Base-by-base conservation (phyloP, 1,284 basidiomycete genomes). In the Cryptococcus sp. region DNA sequence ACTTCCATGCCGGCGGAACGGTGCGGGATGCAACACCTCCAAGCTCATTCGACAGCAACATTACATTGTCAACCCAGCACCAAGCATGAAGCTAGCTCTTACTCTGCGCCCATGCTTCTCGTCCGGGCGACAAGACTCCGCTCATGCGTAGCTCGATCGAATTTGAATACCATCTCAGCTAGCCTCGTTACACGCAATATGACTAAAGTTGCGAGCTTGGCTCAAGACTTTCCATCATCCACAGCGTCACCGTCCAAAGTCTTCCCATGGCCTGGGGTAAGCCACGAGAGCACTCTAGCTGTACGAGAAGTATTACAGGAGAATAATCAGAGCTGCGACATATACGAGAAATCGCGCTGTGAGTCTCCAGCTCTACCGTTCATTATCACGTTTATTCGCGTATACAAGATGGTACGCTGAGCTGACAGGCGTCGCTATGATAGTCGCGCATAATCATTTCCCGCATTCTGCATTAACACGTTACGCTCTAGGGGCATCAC, bases 401-500 rank as follows among this genome's bases (percentile, higher is more conserved):
- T 13, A 42, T 25, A 25, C 25, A 25, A 25, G 25, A 25, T 25
- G 6, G 6, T 25, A 25, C 25, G 25, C 35, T 48, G 25, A 6
- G 31, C 42, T 47, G 40, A 47, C 22, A 38, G 22, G 5, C 23
- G 16, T 20, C 27, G 1, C 27, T 22, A 19, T 13, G 10, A 19
- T 41, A 77, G 75, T 61, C 57, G 65, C 67, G 7, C 86, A 89
- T 68, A 88, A 88, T 68, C 87, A 88, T 72, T 77, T 87, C n/a
- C 38, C 56, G 3, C 66, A 75, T 59, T 69, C 66, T 16, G 49
- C 86, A 0, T 75, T 88, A 0, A 85, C 62, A 83, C 86, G 71
- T 53, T 88, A 88, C 65, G 84, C 88, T 59, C 74, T 88, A 20
- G 87, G 87, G 1, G 86, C 86, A 0, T 68, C 84, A 1, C 68